Percentiles rank a stretch among this genome's conserved stretches.
Conservation (phyloP, 345 rosid species). For the Jatropha curcas region DNA sequence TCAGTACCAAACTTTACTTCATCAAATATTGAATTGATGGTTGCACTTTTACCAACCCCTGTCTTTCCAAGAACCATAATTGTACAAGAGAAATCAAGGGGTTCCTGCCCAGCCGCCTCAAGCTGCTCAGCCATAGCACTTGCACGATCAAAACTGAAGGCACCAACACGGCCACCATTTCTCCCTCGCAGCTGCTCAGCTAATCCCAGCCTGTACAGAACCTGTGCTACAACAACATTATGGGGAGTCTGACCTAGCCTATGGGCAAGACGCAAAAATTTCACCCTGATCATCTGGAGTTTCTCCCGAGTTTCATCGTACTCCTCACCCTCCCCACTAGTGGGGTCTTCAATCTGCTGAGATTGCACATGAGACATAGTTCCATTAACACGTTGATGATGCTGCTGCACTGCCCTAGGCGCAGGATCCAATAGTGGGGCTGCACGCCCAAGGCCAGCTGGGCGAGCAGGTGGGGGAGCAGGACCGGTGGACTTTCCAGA, state of each 20-base stretch:
- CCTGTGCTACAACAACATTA: constrained; percentile 99
- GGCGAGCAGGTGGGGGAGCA: constrained; percentile 47
- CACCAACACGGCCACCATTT: constrained; percentile 99
- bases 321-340: constrained; percentile 72
- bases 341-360: constrained; percentile 75
- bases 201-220: constrained; percentile 89
- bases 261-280: constrained; percentile 93
- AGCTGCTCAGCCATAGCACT: constrained; percentile 99
- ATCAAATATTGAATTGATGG: constrained; percentile 95
- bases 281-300: constrained; percentile 97
- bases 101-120: constrained; percentile 90
- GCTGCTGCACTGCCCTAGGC: constrained; percentile 56
- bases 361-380: constrained; percentile 50
- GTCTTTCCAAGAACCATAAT: constrained; percentile 98
- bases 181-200: constrained; percentile 98
- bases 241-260: constrained; percentile 99
- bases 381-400: constrained; percentile 76
- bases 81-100: constrained; percentile 98
- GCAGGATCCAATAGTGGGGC: constrained; percentile 81
- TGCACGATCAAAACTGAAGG: constrained; percentile 97
- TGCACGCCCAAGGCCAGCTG: constrained; percentile 93
- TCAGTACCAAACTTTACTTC: constrained; percentile 81
- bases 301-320: constrained; percentile 93
- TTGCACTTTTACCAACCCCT: constrained; percentile 99
- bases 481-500: constrained; percentile 44